Base-by-base conservation (phyloP, 352 stramenopile species). In the Phytophthora citrophthora region DNA sequence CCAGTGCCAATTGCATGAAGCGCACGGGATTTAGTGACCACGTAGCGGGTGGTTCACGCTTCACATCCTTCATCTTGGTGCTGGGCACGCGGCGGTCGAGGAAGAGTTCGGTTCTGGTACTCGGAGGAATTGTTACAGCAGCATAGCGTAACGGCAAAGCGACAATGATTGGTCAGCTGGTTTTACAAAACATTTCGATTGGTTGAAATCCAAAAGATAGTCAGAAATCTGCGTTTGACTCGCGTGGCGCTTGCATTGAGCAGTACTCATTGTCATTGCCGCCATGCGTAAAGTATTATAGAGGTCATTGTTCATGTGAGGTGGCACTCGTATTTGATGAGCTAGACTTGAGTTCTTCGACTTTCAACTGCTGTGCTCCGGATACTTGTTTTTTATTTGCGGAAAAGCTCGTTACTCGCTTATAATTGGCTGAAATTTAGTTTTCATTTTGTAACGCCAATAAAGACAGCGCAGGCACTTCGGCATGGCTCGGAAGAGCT, bases 1-100 rank as follows among this genome's bases (percentile, higher is more conserved):
- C 74, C 62, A 92, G 63, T 40, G 78, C 76, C 29, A 92, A 39
- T 54, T 90, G 83, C 83, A 92, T 90, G 66, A 90, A 88, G 39
- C 81, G 83, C 67, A 90, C 72, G 20, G 79, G 64, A 61, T 83
- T 82, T 23, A 74, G 24, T 32, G 50, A 53, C 55, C 58, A 58
- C n/a, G 52, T 9, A n/a, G 38, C 23, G n/a, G 66, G 18, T 23
- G 54, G 15, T 39, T 71, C 38, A 5, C 26, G 53, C 41, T 26
- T 66, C 18, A 23, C 41, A 15, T 34, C 18, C 56, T 70, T 69
- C 68, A 74, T 79, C 43, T 50, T 46, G 20, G 39, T 23, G 23
- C 15, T 26, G 20, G 16, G 38, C 31, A 53, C 32, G 45, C 20
- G 23, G 26, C 23, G 5, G 18, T 12, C 55, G 34, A 45, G 20